phyloP scores from a whole-genome alignment of 192 early-diverging fungal species.

The Linnemannia exigua region DNA sequence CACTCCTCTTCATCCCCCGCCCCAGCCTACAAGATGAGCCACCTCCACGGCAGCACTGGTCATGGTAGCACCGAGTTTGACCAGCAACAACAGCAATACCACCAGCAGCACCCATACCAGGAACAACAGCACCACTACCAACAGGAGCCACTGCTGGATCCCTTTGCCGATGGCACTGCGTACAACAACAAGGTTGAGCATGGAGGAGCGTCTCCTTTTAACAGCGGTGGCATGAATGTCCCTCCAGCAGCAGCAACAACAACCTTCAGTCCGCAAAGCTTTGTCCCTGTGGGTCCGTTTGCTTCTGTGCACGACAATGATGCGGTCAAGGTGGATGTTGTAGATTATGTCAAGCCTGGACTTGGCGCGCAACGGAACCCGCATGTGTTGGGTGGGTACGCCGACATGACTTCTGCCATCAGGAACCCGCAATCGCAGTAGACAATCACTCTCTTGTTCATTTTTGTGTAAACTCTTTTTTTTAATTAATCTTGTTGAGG shows the following conservation, averaged over 20 bases:
- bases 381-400: background rate
- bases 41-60: background rate
- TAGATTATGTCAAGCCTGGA: background rate
- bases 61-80: background rate
- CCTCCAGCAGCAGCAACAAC: background rate
- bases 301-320: background rate
- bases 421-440: no score
- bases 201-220: background rate
- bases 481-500: no score
- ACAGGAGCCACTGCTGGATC: background rate
- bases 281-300: background rate
- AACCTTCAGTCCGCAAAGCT: background rate
- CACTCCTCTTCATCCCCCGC: background rate
- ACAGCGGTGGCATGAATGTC: no score
- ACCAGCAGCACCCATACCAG: background rate
- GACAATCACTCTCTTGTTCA: no score
- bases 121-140: conserved; percentile 6
- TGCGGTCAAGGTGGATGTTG: background rate
- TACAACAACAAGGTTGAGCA: background rate
- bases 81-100: background rate
- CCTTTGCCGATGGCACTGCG: background rate
- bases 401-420: no score
- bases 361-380: background rate
- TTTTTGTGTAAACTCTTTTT: no score
- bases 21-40: background rate